phyloP scores from a whole-genome alignment of 192 early-diverging fungal genomes.

The Helicostylum pulchrum region DNA sequence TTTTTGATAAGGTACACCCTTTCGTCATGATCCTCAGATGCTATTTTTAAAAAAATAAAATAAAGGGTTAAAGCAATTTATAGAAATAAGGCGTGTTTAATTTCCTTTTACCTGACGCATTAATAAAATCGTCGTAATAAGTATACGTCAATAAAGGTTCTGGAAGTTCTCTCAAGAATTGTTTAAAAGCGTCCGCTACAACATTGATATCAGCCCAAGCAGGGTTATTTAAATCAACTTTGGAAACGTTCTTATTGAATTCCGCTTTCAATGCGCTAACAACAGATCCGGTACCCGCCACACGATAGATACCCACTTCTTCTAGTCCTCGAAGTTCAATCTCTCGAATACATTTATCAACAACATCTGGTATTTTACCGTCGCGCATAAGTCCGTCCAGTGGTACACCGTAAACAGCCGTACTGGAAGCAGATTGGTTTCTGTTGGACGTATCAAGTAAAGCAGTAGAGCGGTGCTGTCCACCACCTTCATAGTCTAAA shows the following conservation, averaged over 20 bases:
- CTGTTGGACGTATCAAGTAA: not conserved
- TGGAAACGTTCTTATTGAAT: slow-evolving; percentile 54
- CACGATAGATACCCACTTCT: slow-evolving; percentile 74
- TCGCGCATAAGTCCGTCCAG: slow-evolving; percentile 57
- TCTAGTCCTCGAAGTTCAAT: slow-evolving; percentile 70
- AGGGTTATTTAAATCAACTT: slow-evolving; percentile 55
- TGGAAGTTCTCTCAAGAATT: slow-evolving; percentile 90
- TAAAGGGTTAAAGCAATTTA: not conserved
- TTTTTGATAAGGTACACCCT: slow-evolving; percentile 70
- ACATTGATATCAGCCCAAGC: slow-evolving; percentile 76
- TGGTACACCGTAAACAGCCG: slow-evolving; percentile 58
- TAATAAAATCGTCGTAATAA: slow-evolving; percentile 79
- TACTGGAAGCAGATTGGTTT: slow-evolving; percentile 1
- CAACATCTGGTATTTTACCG: slow-evolving; percentile 53
- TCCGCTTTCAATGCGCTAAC: slow-evolving; percentile 54
- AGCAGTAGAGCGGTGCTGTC: not conserved
- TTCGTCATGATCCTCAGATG: slow-evolving; percentile 66
- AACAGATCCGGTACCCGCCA: slow-evolving; percentile 62
- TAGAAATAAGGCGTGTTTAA: too few species aligned
- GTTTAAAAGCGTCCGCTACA: slow-evolving; percentile 87
- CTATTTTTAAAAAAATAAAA: slow-evolving; percentile 13
- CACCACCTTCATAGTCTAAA: not conserved
- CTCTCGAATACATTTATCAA: slow-evolving; percentile 68
- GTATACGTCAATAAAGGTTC: slow-evolving; percentile 88
- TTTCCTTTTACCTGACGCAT: slow-evolving; percentile 52